Evolutionary conservation across 2,329 filamentous ascomycete species (phyloP).

Genomic region (Sclerotinia minor): DNA sequence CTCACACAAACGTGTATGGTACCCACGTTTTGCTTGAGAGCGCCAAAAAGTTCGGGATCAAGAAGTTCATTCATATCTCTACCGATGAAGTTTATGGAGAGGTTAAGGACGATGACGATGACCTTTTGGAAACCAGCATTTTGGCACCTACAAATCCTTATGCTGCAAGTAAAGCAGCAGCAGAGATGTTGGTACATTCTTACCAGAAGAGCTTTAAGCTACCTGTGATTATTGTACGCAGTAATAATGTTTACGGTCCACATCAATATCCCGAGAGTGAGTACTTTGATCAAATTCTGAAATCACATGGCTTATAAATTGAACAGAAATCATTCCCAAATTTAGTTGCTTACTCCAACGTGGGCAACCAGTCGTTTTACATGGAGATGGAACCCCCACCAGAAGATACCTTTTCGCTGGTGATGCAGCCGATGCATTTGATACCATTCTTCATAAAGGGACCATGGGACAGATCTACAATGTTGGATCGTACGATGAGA

Average conservation of each 20-base stretch:
- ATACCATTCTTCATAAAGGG: slow-evolving; percentile 80
- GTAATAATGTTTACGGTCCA: slow-evolving; percentile 84
- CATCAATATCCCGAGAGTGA: slow-evolving; percentile 82
- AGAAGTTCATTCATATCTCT: slow-evolving; percentile 77
- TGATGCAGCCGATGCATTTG: slow-evolving; percentile 78
- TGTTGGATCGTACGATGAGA: slow-evolving; percentile 74
- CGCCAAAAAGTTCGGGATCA: slow-evolving; percentile 68
- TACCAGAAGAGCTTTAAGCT: slow-evolving; percentile 82
- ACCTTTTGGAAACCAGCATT: slow-evolving; percentile 71
- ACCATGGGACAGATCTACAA: slow-evolving; percentile 77
- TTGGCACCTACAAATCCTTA: slow-evolving; percentile 81
- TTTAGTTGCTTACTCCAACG: slow-evolving; percentile 73
- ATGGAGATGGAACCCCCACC: slow-evolving; percentile 74
- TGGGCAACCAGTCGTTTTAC: slow-evolving; percentile 66
- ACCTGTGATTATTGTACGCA: slow-evolving; percentile 75
- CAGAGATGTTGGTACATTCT: slow-evolving; percentile 85
- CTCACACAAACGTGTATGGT: slow-evolving; percentile 77
- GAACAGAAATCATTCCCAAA: slow-evolving; percentile 76
- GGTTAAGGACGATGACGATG: slow-evolving; percentile 69
- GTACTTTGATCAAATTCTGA: slow-evolving; percentile 39
- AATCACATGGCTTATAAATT: slow-evolving; percentile 26
- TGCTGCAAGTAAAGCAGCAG: slow-evolving; percentile 76
- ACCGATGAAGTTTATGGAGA: slow-evolving; percentile 87
- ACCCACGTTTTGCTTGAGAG: slow-evolving; percentile 82
- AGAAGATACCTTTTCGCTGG: slow-evolving; percentile 76